Percentiles rank a stretch among this genome's conserved stretches.
Conservation (phyloP, 805 yeast species). For the Yamadazyma philogaea region DNA sequence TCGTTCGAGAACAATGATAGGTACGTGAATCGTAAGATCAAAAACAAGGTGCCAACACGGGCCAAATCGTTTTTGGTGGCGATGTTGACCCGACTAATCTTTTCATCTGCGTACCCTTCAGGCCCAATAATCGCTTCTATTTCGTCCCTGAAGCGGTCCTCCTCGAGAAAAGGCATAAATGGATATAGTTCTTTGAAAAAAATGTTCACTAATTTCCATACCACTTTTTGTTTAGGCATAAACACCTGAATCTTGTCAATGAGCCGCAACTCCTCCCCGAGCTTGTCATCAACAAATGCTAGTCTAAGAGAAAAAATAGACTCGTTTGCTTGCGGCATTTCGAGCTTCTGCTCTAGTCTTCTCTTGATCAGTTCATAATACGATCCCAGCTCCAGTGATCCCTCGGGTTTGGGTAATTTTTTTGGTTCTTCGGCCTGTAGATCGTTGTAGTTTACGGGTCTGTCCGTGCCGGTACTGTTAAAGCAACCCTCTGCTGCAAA, state of each 20-base stretch:
- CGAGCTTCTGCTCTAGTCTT: slow-evolving; percentile 15
- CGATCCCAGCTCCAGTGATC: slow-evolving; percentile 31
- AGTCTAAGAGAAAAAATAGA: slow-evolving; percentile 27
- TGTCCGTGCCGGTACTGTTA: slow-evolving; percentile 19
- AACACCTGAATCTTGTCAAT: slow-evolving; percentile 33
- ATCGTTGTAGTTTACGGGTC: slow-evolving; percentile 2
- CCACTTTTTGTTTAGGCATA: slow-evolving; percentile 36
- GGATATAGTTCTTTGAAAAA: slow-evolving; percentile 46
- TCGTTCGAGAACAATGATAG: slow-evolving; percentile 36
- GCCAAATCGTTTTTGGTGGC: slow-evolving; percentile 42
- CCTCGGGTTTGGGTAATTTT: slow-evolving; percentile 34
- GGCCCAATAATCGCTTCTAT: slow-evolving; percentile 35
- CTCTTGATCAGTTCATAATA: slow-evolving; percentile 23
- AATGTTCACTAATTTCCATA: slow-evolving; percentile 41
- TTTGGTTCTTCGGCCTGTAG: too few relatives aligned
- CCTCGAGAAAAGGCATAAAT: slow-evolving; percentile 47
- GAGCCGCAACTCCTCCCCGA: slow-evolving; percentile 26
- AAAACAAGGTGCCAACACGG: slow-evolving; percentile 35
- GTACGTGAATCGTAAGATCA: slow-evolving; percentile 41
- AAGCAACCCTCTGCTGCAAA: slow-evolving; percentile 23
- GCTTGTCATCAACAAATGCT: slow-evolving; percentile 31
- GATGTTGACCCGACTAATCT: slow-evolving; percentile 25
- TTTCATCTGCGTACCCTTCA: slow-evolving; percentile 22
- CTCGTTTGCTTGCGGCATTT: slow-evolving; percentile 15
- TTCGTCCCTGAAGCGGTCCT: slow-evolving; percentile 28